Evolutionary conservation across 78 protist species (phyloP), one percentile per base, ranked within the genome.

Genomic region (Dictyostelium discoideum): DNA sequence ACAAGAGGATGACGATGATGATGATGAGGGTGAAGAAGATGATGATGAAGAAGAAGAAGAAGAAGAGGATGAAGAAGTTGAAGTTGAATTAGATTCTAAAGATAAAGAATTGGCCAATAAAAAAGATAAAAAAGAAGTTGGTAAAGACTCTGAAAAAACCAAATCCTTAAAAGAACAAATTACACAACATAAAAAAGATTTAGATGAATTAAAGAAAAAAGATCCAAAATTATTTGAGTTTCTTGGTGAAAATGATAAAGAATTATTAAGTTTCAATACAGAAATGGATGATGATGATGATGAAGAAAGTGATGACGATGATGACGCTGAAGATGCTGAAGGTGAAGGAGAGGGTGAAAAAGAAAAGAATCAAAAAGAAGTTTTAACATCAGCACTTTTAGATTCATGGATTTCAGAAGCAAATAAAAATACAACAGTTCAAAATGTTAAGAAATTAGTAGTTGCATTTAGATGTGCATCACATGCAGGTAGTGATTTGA

Each of bases 391-490:
- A 69, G 86, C 80, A 39, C 54, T 86, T 10, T 63, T 96, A 26
- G 96, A 92, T 24, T 39, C 84, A 46, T 85, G 89, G 95, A 6
- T 93, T 46, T 10, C 1, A 1, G 76, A 82, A 39, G 37, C 81
- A 16, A 40, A 93, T 18, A 87, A 76, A 37, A n/a, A 63, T 3
- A 37, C 60, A 7, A 76, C 72, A 29, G 5, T 85, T 16, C 42
- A 82, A 67, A 77, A 26, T 80, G 32, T 90, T 4, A 95, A 85
- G 44, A 84, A 78, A 29, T 32, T 96, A 29, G 54, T 96, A 63
- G 18, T 78, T 14, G 97, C 97, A 50, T 97, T 97, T 96, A 87
- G 81, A 69, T 16, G 92, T 3, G 98, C 96, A 3, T 92, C 85
- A 29, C 96, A 40, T 40, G 67, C 93, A 26, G 84, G 92, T 29